Percentiles rank a stretch among this genome's conserved stretches.
phyloP scores from a whole-genome alignment of 148 eudicot species.

The Vaccinium vitisidaea region DNA sequence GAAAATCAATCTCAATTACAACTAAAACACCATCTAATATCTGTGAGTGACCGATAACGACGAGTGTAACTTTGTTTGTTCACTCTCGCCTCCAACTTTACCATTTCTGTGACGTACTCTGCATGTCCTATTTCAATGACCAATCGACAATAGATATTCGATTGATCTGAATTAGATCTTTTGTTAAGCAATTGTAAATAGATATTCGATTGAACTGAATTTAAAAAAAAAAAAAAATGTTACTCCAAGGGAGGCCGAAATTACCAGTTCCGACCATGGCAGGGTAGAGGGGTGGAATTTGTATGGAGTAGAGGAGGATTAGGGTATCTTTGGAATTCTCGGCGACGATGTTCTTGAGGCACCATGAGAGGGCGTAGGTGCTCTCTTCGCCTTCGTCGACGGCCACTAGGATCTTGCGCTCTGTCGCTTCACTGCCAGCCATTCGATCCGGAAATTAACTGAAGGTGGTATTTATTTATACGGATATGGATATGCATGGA shows the following conservation, averaged over 20 bases:
- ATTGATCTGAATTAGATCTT: no score
- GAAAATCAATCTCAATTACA: conserved; percentile 15
- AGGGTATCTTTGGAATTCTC: not conserved
- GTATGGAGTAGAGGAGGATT: conserved; percentile 12
- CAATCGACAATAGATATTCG: no score
- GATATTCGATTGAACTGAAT: no score
- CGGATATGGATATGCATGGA: not conserved
- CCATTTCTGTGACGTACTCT: no score
- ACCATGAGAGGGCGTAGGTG: conserved; percentile 22
- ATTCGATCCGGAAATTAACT: not conserved
- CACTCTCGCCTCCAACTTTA: not conserved
- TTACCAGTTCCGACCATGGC: conserved; percentile 52
- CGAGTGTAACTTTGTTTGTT: not conserved
- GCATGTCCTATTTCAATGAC: no score
- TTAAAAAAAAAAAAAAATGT: no score
- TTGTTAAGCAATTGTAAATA: no score
- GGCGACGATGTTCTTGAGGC: conserved; percentile 46
- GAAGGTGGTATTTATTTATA: not conserved
- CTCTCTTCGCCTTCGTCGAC: conserved; percentile 28
- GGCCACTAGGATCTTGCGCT: conserved; percentile 21
- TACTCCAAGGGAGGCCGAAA: no score
- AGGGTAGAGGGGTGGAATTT: conserved; percentile 37
- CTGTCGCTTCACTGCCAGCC: not conserved
- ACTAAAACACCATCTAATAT: not conserved
- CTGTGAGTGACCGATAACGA: no score